Evolutionary conservation across 108 stramenopile species (phyloP), one percentile per base, ranked within the genome.

Genomic region (Nitzschia sp.): DNA sequence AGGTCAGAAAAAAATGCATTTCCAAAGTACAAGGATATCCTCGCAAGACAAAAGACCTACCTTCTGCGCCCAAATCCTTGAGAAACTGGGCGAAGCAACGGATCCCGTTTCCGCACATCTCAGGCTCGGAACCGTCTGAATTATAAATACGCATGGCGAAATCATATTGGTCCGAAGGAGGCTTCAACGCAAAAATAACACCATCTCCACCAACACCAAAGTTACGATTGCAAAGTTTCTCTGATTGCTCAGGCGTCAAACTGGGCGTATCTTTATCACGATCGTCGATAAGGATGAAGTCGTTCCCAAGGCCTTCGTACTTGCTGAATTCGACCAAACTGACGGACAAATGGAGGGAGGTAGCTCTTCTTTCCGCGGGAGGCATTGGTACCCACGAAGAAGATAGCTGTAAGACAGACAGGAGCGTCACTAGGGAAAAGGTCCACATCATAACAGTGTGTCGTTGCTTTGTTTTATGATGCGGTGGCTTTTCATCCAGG

Each of bases 61-160:
- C 78, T 72, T 92, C 85, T 35, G 78, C 91, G 21, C 93, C 97
- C 46, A 97, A 73, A 73, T 97, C 96, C 15, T 84, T 86, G 47
- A 98, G 58, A 65, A 97, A 98, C 57, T 91, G 83, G 9, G 97
- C 98, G 69, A 97, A 83, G 75, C 97, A 97, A 38, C 98, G 90
- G 67, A 98, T 98, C 8, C 98, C 98, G 77, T 98, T 98, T 19
- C 98, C 98, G 73, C 98, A 98, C 98, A 98, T 98, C 78, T 98
- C 97, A 26, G 98, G 97, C 80, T 97, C 96, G 28, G 78, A 84
- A 54, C 94, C 94, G 75, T 96, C 96, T 34, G 85, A 85, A 71
- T 98, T 98, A 90, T 97, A 97, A 57, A 98, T 98, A 58, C 96
- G 68, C 98, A 98, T 98, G 29, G 86, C 74, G 72, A 96, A 96